Conservation (phyloP, 2,329 filamentous ascomycete species). For the Alternaria sp. region DNA sequence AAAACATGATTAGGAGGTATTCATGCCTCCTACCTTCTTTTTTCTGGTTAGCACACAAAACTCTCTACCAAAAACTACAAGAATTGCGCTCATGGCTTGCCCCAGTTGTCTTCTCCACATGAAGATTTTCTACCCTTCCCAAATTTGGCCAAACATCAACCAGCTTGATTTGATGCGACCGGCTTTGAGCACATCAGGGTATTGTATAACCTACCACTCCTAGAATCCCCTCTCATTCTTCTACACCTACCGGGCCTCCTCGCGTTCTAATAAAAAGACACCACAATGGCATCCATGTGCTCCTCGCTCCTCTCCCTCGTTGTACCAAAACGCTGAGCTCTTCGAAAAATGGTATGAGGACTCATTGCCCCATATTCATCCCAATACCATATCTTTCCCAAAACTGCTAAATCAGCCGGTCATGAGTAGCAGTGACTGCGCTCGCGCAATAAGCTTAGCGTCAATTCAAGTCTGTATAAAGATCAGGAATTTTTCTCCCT, state of each 20-base stretch:
- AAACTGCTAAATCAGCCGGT: background rate
- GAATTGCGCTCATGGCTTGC: background rate
- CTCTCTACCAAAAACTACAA: no score
- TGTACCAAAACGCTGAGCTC: background rate
- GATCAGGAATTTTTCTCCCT: background rate
- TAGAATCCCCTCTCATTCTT: no score
- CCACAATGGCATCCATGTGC: background rate
- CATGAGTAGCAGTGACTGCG: background rate
- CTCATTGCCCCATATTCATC: background rate
- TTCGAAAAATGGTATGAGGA: no score
- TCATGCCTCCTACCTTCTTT: no score
- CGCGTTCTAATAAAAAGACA: no score
- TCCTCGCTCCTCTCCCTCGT: background rate
- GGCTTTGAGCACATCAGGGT: no score
- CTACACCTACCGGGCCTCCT: no score
- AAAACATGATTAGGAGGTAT: no score
- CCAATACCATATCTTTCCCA: background rate
- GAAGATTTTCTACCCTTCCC: accelerated
- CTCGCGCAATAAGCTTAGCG: background rate
- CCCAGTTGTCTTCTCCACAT: background rate
- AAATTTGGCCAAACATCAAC: no score
- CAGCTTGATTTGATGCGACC: accelerated
- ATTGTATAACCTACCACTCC: no score
- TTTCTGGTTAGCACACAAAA: no score
- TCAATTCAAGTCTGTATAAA: background rate